A percentile compares a stretch with the other conserved stretches of the same genome.
Conservation (phyloP, 345 rosid genomes). For the Zanthoxylum bungeanum region DNA sequence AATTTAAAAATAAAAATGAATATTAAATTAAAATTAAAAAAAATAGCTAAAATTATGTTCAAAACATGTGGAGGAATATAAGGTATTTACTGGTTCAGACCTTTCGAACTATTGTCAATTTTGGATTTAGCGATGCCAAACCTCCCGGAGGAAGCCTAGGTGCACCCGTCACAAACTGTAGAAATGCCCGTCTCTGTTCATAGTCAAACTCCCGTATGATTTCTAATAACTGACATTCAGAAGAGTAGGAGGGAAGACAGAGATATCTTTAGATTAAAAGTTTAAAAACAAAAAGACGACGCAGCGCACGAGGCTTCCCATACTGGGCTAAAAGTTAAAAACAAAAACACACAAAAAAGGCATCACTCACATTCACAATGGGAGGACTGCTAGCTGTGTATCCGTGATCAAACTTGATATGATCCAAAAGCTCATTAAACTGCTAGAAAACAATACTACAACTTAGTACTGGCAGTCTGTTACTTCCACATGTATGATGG, state of each 20-base stretch:
- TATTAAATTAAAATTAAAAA: not conserved
- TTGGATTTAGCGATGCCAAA: constrained; percentile 80
- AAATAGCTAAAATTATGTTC: not conserved
- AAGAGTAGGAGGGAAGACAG: constrained; percentile 6
- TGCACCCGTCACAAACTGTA: constrained; percentile 93
- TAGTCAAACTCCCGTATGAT: constrained; percentile 65
- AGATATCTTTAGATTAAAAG: constrained; percentile 14
- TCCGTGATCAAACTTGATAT: constrained; percentile 96
- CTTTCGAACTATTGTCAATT: constrained; percentile 92
- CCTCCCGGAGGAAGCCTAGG: constrained; percentile 97
- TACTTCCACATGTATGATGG: not conserved
- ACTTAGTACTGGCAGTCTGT: not conserved
- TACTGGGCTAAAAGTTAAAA: too few relatives aligned
- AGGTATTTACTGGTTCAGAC: constrained; percentile 28
- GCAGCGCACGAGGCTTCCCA: too few relatives aligned
- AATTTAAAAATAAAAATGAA: not conserved
- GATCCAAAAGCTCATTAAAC: constrained; percentile 78
- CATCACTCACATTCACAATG: constrained; percentile 48
- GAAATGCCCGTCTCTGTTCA: constrained; percentile 68
- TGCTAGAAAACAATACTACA: constrained; percentile 25
- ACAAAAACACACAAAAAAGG: not conserved
- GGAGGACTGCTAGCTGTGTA: constrained; percentile 98
- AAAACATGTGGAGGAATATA: not conserved
- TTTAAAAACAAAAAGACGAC: too few relatives aligned
- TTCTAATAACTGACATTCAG: constrained; percentile 63